A percentile compares a stretch with the other conserved stretches of the same genome.
These are phyloP conservation scores for Mycotypha africana DNA, from an alignment of 371 early-diverging fungal species.

Conservation along the genomic window DNA sequence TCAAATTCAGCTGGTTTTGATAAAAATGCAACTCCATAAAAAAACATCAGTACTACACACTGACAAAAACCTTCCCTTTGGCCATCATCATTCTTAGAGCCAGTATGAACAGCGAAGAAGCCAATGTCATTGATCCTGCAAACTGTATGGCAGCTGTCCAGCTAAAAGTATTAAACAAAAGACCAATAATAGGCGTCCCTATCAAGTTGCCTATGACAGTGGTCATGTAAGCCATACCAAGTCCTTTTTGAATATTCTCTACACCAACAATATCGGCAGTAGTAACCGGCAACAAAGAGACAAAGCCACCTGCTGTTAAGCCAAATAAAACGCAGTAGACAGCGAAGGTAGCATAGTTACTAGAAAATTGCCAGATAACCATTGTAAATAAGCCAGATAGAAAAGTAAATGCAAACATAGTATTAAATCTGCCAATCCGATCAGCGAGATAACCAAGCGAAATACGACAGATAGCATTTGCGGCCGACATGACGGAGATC, in stretches of 20 bases:
- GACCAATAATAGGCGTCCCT: constrained; percentile 45
- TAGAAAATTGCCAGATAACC: constrained; percentile 63
- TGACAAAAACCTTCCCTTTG: constrained; percentile 14
- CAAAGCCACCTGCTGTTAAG: constrained; percentile 49
- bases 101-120: constrained; percentile 21
- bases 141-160: constrained; percentile 52
- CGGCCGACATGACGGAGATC: constrained; percentile 36
- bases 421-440: constrained; percentile 40
- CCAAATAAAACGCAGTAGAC: constrained; percentile 42
- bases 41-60: constrained; percentile 14
- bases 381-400: constrained; percentile 43
- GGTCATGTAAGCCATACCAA: constrained; percentile 28
- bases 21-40: too few relatives aligned
- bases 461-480: constrained; percentile 40
- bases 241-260: constrained; percentile 27
- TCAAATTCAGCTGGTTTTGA: too few relatives aligned
- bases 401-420: constrained; percentile 41
- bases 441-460: constrained; percentile 34
- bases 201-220: constrained; percentile 38
- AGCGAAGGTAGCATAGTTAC: constrained; percentile 24
- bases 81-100: constrained; percentile 11
- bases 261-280: constrained; percentile 48
- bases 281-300: constrained; percentile 40
- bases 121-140: constrained; percentile 29
- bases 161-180: constrained; percentile 26